A percentile compares a stretch with the other conserved stretches of the same genome.
Evolutionary conservation across 1,139 yeast species (phyloP).

Genomic region (Geotrichum phurueaensis): DNA sequence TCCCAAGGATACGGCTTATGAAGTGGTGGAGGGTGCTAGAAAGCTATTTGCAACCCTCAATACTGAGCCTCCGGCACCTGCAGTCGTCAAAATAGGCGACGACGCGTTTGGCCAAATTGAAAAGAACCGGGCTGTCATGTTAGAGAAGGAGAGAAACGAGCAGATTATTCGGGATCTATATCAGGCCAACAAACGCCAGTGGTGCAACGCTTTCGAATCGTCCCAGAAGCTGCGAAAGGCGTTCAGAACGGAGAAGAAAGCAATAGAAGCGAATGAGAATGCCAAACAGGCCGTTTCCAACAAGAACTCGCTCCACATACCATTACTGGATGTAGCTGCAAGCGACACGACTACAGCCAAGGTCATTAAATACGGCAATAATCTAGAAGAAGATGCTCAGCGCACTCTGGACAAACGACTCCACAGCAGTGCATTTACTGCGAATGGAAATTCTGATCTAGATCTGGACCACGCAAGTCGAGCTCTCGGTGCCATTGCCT

Average conservation of each 20-base stretch:
- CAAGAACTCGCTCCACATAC: constrained; percentile 19
- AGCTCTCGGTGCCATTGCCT: background rate
- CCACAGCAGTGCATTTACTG: constrained; percentile 2
- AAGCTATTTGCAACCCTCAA: background rate
- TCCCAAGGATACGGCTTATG: constrained; percentile 33
- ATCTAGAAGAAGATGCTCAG: background rate
- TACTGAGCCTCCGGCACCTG: background rate
- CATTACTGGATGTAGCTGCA: constrained; percentile 16
- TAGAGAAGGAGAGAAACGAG: constrained; percentile 6
- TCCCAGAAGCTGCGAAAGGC: constrained; percentile 24
- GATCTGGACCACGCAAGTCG: background rate
- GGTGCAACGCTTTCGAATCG: constrained; percentile 24
- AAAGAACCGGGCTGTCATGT: constrained; percentile 13
- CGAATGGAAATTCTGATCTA: background rate
- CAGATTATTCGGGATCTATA: constrained; percentile 18
- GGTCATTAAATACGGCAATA: background rate
- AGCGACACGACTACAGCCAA: constrained; percentile 16
- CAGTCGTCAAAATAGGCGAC: background rate
- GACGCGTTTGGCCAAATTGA: constrained; percentile 25
- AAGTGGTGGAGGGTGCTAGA: constrained; percentile 28
- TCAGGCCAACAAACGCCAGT: constrained; percentile 19
- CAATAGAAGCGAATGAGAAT: constrained; percentile 12
- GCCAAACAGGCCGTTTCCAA: constrained; percentile 20
- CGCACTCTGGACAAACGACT: background rate
- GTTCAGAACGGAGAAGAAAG: constrained; percentile 21